Evolutionary conservation across 805 yeast species (phyloP).

Genomic region (Nadsonia fulvescens): DNA sequence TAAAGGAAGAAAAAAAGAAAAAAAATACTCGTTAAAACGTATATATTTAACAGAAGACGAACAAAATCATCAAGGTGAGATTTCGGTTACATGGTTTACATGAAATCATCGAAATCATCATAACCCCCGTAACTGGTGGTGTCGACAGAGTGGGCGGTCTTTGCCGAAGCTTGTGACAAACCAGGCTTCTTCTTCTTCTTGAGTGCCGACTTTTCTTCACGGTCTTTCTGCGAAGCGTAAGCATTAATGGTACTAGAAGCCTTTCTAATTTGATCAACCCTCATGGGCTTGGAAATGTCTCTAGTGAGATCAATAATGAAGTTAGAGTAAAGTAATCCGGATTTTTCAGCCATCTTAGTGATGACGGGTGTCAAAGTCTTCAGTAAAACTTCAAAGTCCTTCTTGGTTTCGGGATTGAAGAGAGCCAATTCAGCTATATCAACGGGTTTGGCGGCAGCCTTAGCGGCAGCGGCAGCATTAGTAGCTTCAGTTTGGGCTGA

Average conservation of each 20-base stretch:
- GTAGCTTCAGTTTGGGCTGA: slow-evolving; percentile 1
- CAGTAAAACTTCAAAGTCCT: slow-evolving; percentile 61
- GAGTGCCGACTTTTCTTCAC: slow-evolving; percentile 78
- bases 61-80: too few relatives aligned
- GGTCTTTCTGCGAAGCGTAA: slow-evolving; percentile 65
- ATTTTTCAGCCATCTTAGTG: slow-evolving; percentile 39
- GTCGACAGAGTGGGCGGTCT: slow-evolving; percentile 40
- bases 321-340: slow-evolving; percentile 49
- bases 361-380: slow-evolving; percentile 49
- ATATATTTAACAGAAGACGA: too few relatives aligned
- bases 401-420: slow-evolving; percentile 65
- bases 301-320: slow-evolving; percentile 75
- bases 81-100: slow-evolving; percentile 13
- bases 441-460: slow-evolving; percentile 4
- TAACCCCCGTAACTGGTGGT: slow-evolving; percentile 27
- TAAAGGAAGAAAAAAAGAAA: too few relatives aligned
- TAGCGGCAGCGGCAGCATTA: slow-evolving; percentile 4
- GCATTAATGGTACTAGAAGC: slow-evolving; percentile 73
- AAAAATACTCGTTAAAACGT: too few relatives aligned
- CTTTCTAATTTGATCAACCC: slow-evolving; percentile 68
- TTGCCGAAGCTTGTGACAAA: slow-evolving; percentile 49
- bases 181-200: slow-evolving; percentile 94
- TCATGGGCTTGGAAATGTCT: slow-evolving; percentile 66
- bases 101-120: slow-evolving; percentile 25
- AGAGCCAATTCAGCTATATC: slow-evolving; percentile 30